Evolutionary conservation across 1,284 basidiomycete genomes (phyloP), one percentile per base, ranked within the genome.

Genomic region (Acaromyces ingoldii): DNA sequence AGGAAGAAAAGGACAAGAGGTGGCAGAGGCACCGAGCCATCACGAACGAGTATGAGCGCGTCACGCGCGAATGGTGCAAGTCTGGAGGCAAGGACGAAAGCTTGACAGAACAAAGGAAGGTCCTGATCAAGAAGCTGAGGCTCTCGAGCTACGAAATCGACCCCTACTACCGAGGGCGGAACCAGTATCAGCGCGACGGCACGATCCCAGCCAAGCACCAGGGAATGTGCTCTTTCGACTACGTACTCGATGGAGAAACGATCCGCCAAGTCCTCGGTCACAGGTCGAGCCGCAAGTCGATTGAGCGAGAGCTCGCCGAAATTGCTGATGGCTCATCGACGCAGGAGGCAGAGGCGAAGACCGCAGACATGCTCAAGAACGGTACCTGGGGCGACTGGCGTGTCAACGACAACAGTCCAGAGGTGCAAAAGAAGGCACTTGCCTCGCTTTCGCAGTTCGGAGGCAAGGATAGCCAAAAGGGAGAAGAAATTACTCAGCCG

Each of bases 101-200:
- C 3, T 33, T 67, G 2, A 38, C 17, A 4, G 60, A 67, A 29
- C 44, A 67, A 53, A 71, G 77, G 6, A 52, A 62, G 11, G 46
- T 70, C n/a, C 44, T 66, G n/a, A 62, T 73, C 26, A 62, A 69
- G 57, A 60, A 67, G 52, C 60, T 77, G 40, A 67, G 76, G 11
- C 57, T 72, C 0, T 70, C 72, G 7, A 76, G 73, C 46, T 69
- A 63, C 45, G 70, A 70, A 34, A 51, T 70, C 34, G 75, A 77
- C 40, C 74, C 72, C 1, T 72, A 63, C 58, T 57, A 63, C 44
- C 69, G 75, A 7, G 74, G 71, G 1, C 54, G 59, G 37, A 67
- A 65, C 4, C 59, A 65, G 6, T 75, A 74, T 57, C 72, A 77
- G 58, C 72, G 75, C n/a, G 39, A 70, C 26, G 72, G 72, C 24